Evolutionary conservation across 257 asterid genomes (phyloP).

Genomic region (Dorcoceras hygrometricum): DNA sequence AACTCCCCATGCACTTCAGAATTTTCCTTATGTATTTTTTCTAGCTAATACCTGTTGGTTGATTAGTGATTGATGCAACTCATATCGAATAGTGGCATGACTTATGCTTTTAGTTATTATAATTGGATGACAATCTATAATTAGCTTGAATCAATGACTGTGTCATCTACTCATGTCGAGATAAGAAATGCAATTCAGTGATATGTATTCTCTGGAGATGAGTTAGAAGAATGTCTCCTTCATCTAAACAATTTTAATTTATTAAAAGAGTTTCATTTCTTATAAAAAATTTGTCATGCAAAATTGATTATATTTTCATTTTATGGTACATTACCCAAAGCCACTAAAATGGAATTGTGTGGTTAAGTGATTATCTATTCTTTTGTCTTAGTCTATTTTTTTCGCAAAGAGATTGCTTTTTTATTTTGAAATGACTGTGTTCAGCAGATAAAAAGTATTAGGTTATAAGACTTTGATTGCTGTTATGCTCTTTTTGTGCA

Average conservation of each 20-base stretch:
- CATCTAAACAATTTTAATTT: no score
- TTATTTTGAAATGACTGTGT: constrained; percentile 10
- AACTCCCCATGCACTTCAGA: neutral
- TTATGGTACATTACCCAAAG: no score
- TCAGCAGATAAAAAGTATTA: neutral
- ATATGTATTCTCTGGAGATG: neutral
- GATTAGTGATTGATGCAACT: neutral
- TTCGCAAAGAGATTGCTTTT: constrained; percentile 6
- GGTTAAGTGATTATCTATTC: neutral
- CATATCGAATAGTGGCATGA: no score
- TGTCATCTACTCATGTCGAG: neutral
- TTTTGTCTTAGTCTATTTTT: neutral
- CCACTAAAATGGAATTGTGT: neutral
- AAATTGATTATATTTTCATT: no score
- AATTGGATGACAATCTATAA: neutral
- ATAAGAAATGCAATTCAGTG: no score
- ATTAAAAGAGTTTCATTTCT: no score
- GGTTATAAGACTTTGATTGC: constrained; percentile 10
- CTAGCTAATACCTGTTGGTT: neutral
- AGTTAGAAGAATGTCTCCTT: neutral
- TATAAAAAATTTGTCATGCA: no score
- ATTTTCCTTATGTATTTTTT: neutral
- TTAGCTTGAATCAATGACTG: neutral
- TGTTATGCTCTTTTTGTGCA: constrained; percentile 16
- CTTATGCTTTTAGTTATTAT: neutral